Evolutionary conservation across 1,139 yeast genomes (phyloP), one percentile per base, ranked within the genome.

Genomic region (Yamadazyma membranifaciens): DNA sequence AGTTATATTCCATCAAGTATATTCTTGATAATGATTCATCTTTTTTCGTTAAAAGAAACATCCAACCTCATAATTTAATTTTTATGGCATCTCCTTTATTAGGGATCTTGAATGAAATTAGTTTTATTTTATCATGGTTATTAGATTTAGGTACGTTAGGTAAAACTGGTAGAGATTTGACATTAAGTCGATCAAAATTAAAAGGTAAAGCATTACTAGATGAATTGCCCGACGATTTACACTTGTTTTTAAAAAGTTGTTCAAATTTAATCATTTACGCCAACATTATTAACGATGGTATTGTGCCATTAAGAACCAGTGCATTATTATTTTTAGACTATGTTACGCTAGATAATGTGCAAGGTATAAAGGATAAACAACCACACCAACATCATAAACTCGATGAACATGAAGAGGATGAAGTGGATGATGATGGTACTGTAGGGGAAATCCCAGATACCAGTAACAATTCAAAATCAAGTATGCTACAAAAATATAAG

Each of bases 91-190:
- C 95, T 1, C 98, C 98, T 0, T 67, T 91, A 43, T 66, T 94
- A 20, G 98, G 98, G 0, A 79, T 89, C 2, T 67, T 77, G 31
- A 78, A 86, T 40, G 98, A 91, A 57, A 87, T 89, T 56, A 96
- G 97, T 1, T 81, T 83, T 9, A 83, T 85, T 50, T 82, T 94
- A 31, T 87, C 91, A 46, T 72, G 91, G 55, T 88, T 92, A 2
- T 69, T 92, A 17, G 87, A 85, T 53, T 77, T 87, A 36, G 98
- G 98, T 0, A 76, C 92, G 31, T 85, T 88, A 10, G 98, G 98
- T 1, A 83, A 82, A 52, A 86, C 98, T 0, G 98, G 98, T 0
- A 85, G 88, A 50, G 98, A 92, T 56, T 65, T 92, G 46, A 92
- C 95, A 0, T 69, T 94, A 31, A 59, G 56, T 52, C 60, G 54